These are phyloP conservation scores for Cercospora sp. DNA, from an alignment of 2,329 filamentous ascomycete species.

Conservation along the genomic window DNA sequence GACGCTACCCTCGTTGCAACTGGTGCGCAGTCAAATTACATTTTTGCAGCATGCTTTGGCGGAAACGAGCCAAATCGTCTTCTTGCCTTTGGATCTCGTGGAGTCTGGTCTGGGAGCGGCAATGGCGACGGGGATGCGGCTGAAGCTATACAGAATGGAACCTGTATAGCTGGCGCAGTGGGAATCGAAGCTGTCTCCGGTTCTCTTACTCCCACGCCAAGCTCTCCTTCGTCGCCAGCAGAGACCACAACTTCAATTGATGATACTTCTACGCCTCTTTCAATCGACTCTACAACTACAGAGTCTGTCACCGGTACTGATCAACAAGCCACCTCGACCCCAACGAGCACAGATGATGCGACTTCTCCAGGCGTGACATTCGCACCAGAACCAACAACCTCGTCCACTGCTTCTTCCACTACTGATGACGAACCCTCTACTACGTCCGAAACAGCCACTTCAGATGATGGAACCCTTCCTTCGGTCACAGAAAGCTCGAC, in stretches of 20 bases:
- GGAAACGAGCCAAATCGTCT: conserved; percentile 3
- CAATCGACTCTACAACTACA: background rate
- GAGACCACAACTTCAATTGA: background rate
- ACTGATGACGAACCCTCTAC: background rate
- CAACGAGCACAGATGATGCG: background rate
- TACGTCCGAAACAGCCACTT: background rate
- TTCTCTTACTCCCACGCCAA: background rate
- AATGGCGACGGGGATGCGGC: conserved; percentile 1
- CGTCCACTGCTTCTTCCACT: background rate
- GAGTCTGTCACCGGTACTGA: background rate
- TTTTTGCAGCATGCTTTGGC: conserved; percentile 4
- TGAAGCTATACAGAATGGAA: conserved; percentile 6
- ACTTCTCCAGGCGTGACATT: background rate
- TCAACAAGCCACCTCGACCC: background rate
- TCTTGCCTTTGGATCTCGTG: conserved; percentile 7
- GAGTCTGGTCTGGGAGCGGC: background rate
- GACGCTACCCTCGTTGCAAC: background rate
- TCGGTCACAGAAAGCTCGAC: background rate
- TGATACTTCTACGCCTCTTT: background rate
- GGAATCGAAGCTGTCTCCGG: conserved; percentile 9
- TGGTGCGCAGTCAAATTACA: conserved; percentile 1
- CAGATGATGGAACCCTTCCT: background rate
- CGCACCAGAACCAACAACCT: background rate
- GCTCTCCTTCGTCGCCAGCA: background rate
- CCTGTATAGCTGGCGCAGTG: conserved; percentile 1